phyloP scores from a whole-genome alignment of 768 basidiomycete species.

The Multifurca ochricompacta region DNA sequence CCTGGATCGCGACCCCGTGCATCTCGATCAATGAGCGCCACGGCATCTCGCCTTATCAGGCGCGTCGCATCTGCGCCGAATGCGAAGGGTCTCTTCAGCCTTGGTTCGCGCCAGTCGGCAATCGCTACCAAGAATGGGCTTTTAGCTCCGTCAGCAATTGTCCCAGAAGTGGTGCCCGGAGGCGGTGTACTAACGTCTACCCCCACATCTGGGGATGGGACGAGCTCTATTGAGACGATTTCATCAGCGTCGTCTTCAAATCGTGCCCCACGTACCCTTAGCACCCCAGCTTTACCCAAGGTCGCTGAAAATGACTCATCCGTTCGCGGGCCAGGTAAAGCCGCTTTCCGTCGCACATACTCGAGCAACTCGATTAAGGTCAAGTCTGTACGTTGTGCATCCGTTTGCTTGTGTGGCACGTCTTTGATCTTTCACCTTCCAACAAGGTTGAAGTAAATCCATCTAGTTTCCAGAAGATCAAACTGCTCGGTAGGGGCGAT shows the following conservation, averaged over 20 bases:
- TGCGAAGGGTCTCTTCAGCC: slow-evolving; percentile 80
- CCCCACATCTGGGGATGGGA: slow-evolving; percentile 33
- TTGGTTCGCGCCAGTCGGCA: slow-evolving; percentile 44
- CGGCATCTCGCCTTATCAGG: slow-evolving; percentile 83
- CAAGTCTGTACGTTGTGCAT: slow-evolving; percentile 51
- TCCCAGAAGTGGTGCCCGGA: slow-evolving; percentile 48
- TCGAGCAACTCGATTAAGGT: slow-evolving; percentile 97
- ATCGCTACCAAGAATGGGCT: slow-evolving; percentile 68
- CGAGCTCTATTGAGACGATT: slow-evolving; percentile 67
- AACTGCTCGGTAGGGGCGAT: slow-evolving; percentile 97
- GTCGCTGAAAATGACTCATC: slow-evolving; percentile 35
- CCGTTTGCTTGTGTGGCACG: slow-evolving; percentile 1
- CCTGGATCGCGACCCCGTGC: slow-evolving; percentile 40
- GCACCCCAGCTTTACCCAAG: slow-evolving; percentile 32
- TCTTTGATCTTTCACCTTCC: slow-evolving; percentile 1
- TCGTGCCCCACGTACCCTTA: slow-evolving; percentile 29
- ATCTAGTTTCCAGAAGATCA: slow-evolving; percentile 91
- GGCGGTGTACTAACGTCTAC: slow-evolving; percentile 41
- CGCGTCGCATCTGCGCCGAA: slow-evolving; percentile 97
- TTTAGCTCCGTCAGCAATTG: slow-evolving; percentile 57
- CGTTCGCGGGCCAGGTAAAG: slow-evolving; percentile 46
- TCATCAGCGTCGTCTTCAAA: slow-evolving; percentile 70
- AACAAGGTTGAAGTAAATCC: slow-evolving; percentile 87
- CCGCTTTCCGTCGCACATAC: slow-evolving; percentile 88
- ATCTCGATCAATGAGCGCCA: slow-evolving; percentile 61